phyloP scores from a whole-genome alignment of 257 asterid genomes.

The Paulownia fortunei region DNA sequence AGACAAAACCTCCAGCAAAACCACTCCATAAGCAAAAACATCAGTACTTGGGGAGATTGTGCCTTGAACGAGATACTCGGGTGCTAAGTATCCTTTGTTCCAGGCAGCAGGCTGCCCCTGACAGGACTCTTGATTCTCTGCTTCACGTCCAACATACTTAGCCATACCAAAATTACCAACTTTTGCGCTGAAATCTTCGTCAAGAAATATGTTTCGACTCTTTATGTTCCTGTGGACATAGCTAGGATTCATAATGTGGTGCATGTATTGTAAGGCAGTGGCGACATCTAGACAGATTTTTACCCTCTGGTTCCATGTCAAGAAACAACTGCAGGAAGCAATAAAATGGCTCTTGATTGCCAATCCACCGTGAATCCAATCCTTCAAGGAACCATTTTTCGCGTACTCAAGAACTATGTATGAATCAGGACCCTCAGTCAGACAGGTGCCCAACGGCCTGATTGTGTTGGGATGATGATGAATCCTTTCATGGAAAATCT shows the following conservation, averaged over 20 bases:
- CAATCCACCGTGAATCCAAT: slow-evolving; percentile 89
- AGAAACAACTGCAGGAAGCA: slow-evolving; percentile 79
- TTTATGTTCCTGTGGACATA: slow-evolving; percentile 64
- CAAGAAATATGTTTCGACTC: slow-evolving; percentile 70
- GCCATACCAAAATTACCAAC: slow-evolving; percentile 80
- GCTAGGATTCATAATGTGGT: slow-evolving; percentile 69
- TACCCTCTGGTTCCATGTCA: slow-evolving; percentile 76
- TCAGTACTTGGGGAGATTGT: slow-evolving; percentile 50
- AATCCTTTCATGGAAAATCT: slow-evolving; percentile 45
- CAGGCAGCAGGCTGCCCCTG: slow-evolving; percentile 30
- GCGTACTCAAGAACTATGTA: slow-evolving; percentile 72
- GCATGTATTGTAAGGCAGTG: slow-evolving; percentile 77
- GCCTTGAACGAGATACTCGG: slow-evolving; percentile 47
- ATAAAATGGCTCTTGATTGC: slow-evolving; percentile 91
- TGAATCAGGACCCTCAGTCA: slow-evolving; percentile 53
- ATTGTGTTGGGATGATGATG: slow-evolving; percentile 67
- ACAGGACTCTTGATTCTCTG: slow-evolving; percentile 32
- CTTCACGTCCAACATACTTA: slow-evolving; percentile 33
- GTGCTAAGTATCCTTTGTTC: slow-evolving; percentile 64
- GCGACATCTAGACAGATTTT: slow-evolving; percentile 74
- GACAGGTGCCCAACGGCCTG: slow-evolving; percentile 61
- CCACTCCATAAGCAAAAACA: slow-evolving; percentile 73
- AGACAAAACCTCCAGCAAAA: slow-evolving; percentile 74
- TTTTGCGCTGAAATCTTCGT: slow-evolving; percentile 74
- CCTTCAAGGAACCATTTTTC: slow-evolving; percentile 73